Percentiles rank a stretch among this genome's conserved stretches.
These are phyloP conservation scores for Dendrobium officinale DNA, from an alignment of 106 monocot species.

Conservation along the genomic window DNA sequence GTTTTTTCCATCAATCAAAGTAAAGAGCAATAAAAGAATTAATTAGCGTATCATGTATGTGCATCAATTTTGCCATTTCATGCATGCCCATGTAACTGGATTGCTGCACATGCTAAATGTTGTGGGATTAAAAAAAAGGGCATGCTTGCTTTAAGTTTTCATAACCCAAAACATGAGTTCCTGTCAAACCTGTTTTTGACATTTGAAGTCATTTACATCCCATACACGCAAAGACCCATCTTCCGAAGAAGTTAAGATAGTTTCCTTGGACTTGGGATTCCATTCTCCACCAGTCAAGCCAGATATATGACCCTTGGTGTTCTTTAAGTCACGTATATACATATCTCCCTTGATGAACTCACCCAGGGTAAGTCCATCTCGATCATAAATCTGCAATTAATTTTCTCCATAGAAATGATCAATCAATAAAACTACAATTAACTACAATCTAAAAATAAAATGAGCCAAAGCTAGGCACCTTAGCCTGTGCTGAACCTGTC, in stretches of 20 bases:
- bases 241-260: slow-evolving; percentile 93
- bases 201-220: slow-evolving; percentile 89
- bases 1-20: not conserved
- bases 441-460: not conserved
- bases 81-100: not conserved
- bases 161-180: not conserved
- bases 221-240: slow-evolving; percentile 97
- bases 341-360: slow-evolving; percentile 95
- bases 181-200: slow-evolving; percentile 84
- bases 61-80: not conserved
- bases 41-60: not conserved
- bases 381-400: slow-evolving; percentile 85
- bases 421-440: slow-evolving; percentile 5
- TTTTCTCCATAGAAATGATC: slow-evolving; percentile 1
- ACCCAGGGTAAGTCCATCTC: slow-evolving; percentile 92
- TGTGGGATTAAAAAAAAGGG: not conserved
- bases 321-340: slow-evolving; percentile 98
- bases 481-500: slow-evolving; percentile 93
- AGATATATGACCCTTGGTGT: slow-evolving; percentile 97
- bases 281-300: slow-evolving; percentile 96
- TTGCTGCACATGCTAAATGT: not conserved
- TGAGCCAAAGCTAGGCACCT: slow-evolving; percentile 32
- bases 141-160: not conserved
- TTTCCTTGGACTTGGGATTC: slow-evolving; percentile 78
- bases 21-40: not conserved